Evolutionary conservation across 306 rosid genomes (phyloP).

Genomic region (Inga leiocalycina): DNA sequence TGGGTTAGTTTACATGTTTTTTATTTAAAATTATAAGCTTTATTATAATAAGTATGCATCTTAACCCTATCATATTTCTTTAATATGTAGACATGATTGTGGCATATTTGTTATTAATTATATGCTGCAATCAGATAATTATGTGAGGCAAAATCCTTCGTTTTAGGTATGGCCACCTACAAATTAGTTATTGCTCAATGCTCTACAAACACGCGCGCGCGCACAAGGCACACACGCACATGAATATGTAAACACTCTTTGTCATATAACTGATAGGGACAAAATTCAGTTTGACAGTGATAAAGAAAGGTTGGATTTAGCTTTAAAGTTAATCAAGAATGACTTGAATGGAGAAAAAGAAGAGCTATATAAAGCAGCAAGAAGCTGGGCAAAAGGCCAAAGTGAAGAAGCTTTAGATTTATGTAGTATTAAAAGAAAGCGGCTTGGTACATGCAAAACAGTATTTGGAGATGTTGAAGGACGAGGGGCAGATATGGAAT

Average conservation of each 20-base stretch:
- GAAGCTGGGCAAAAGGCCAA: background rate
- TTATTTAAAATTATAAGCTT: background rate
- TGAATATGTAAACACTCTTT: too few relatives aligned
- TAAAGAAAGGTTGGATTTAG: too few relatives aligned
- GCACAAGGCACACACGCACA: too few relatives aligned
- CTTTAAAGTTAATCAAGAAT: background rate
- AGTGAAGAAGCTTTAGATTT: background rate
- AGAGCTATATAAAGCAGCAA: background rate
- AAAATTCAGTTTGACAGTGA: too few relatives aligned
- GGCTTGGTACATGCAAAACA: background rate
- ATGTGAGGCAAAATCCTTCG: background rate
- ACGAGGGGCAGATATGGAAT: background rate
- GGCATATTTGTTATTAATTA: background rate
- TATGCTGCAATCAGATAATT: background rate
- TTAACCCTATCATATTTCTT: background rate
- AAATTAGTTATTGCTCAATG: too few relatives aligned
- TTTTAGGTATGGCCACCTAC: too few relatives aligned
- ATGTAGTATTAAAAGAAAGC: background rate
- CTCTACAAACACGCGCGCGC: too few relatives aligned
- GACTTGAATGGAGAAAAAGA: background rate
- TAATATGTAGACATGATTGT: background rate
- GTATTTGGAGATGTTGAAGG: background rate
- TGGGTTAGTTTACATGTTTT: background rate
- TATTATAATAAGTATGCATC: background rate
- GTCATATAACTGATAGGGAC: too few relatives aligned